phyloP scores from a whole-genome alignment of 169 alveolate species.

The Plasmodium reichenowi region DNA sequence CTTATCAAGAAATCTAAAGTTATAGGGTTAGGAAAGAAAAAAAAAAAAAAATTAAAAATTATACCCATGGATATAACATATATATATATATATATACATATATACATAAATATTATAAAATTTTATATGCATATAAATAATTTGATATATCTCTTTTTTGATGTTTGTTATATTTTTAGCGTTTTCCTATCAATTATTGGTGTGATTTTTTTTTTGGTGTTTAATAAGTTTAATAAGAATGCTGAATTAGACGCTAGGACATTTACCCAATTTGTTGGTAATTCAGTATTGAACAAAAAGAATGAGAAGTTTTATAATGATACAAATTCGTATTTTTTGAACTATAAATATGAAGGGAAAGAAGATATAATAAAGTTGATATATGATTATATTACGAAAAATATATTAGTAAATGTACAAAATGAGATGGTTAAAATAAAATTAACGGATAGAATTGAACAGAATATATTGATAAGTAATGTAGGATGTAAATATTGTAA shows the following conservation, averaged over 20 bases:
- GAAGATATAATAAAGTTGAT: conserved; percentile 46
- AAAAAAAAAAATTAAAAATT: not conserved
- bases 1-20: conserved; percentile 28
- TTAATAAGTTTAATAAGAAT: conserved; percentile 41
- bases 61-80: not conserved
- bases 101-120: not conserved
- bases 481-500: conserved; percentile 66
- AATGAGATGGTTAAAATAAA: conserved; percentile 24
- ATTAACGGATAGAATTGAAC: not conserved
- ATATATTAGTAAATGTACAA: conserved; percentile 10
- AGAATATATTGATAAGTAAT: conserved; percentile 32
- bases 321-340: conserved; percentile 25
- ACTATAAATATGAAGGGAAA: conserved; percentile 15
- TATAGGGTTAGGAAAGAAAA: conserved; percentile 46
- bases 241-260: conserved; percentile 55
- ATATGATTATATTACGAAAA: conserved; percentile 12
- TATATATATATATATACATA: not conserved
- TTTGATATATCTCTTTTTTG: not conserved
- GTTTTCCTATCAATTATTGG: conserved; percentile 31
- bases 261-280: conserved; percentile 63
- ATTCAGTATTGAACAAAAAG: conserved; percentile 27
- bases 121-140: not conserved
- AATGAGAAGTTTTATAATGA: conserved; percentile 45
- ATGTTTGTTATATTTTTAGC: conserved; percentile 13
- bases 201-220: conserved; percentile 31